Evolutionary conservation across 2,329 filamentous ascomycete genomes (phyloP).

Genomic region (Aspergillus fumigatus): DNA sequence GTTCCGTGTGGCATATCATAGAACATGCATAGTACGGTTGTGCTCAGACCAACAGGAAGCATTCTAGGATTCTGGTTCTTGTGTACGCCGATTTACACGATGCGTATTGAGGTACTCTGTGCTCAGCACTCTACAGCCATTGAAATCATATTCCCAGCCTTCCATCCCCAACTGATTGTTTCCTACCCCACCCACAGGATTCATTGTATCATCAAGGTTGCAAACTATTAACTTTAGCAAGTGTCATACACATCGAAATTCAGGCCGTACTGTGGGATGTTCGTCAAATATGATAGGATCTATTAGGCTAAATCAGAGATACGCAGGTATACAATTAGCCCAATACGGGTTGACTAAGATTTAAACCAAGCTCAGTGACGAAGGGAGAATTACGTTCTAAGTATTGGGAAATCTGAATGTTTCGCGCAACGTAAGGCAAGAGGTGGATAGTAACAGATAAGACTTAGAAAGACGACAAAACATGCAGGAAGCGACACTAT

Average conservation of each 20-base stretch:
- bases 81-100: neutral
- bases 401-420: neutral
- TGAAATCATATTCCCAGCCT: neutral
- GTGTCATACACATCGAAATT: neutral
- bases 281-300: neutral
- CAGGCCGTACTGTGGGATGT: neutral
- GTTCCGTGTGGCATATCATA: no score
- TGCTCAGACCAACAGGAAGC: neutral
- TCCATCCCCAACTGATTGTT: neutral
- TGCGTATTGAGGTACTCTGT: neutral
- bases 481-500: conserved; percentile 1
- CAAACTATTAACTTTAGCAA: neutral
- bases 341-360: neutral
- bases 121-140: neutral
- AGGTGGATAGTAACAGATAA: neutral
- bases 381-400: neutral
- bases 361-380: neutral
- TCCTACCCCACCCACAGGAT: neutral
- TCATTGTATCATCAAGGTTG: neutral
- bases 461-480: neutral
- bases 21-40: neutral
- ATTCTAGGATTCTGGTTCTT: neutral
- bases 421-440: neutral
- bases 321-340: neutral
- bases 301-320: neutral